Evolutionary conservation across 2,329 filamentous ascomycete species (phyloP).

Genomic region (Talaromyces sp.): DNA sequence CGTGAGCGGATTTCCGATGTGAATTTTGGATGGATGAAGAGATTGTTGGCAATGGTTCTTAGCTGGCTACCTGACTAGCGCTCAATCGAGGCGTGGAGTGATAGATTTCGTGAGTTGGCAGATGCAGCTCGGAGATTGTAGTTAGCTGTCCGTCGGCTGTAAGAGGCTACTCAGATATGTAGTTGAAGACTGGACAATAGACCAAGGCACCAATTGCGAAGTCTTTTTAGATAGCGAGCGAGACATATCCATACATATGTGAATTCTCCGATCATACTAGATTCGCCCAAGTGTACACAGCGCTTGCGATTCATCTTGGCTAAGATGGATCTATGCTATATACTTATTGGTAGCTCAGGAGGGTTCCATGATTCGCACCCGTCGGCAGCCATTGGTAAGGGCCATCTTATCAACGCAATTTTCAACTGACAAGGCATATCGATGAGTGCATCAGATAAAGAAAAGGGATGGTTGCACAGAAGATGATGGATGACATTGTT

Average conservation of each 20-base stretch:
- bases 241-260: too few species aligned
- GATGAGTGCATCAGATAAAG: neutral
- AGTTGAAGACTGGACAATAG: neutral
- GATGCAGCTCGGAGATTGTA: neutral
- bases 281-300: neutral
- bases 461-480: neutral
- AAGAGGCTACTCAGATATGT: neutral
- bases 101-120: neutral
- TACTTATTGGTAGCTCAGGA: neutral
- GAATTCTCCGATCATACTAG: neutral
- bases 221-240: neutral
- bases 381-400: neutral
- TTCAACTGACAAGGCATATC: neutral
- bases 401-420: neutral
- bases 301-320: neutral
- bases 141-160: neutral
- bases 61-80: neutral
- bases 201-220: neutral
- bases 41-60: neutral
- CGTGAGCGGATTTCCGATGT: constrained; percentile 17
- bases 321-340: neutral
- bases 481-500: neutral
- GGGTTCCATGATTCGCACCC: neutral
- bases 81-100: neutral
- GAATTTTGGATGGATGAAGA: neutral